phyloP scores from a whole-genome alignment of 441 rosid species.

The Cnidoscolus chayamansa region DNA sequence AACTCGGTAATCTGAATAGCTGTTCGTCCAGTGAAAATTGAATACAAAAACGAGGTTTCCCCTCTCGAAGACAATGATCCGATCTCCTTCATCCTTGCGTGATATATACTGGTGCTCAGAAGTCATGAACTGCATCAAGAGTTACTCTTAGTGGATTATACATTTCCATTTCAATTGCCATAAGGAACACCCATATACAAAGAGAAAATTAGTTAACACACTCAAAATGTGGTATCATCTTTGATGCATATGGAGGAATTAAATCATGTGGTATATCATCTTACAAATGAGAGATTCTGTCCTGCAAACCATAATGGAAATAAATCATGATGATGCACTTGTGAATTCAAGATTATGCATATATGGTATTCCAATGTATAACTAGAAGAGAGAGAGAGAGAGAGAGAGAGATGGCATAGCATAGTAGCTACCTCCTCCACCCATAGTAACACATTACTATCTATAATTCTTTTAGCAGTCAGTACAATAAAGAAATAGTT shows the following conservation, averaged over 20 bases:
- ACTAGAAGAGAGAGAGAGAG: background rate
- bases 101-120: slow-evolving; percentile 87
- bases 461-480: background rate
- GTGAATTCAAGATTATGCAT: background rate
- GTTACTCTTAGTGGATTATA: slow-evolving; percentile 11
- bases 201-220: background rate
- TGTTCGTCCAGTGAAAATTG: slow-evolving; percentile 88
- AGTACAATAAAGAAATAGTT: background rate
- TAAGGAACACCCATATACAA: background rate
- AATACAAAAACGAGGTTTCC: slow-evolving; percentile 84
- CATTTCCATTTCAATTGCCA: slow-evolving; percentile 2
- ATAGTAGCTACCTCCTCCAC: background rate
- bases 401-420: background rate
- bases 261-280: too few species aligned
- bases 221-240: too few species aligned
- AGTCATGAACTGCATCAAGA: slow-evolving; percentile 80
- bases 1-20: slow-evolving; percentile 78
- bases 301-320: background rate
- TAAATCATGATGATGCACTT: background rate
- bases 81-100: slow-evolving; percentile 81
- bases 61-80: slow-evolving; percentile 73
- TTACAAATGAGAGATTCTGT: too few species aligned
- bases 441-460: background rate
- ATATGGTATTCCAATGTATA: background rate
- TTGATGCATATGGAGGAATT: background rate